Evolutionary conservation across 768 basidiomycete species (phyloP).

Genomic region (Russula sp.): DNA sequence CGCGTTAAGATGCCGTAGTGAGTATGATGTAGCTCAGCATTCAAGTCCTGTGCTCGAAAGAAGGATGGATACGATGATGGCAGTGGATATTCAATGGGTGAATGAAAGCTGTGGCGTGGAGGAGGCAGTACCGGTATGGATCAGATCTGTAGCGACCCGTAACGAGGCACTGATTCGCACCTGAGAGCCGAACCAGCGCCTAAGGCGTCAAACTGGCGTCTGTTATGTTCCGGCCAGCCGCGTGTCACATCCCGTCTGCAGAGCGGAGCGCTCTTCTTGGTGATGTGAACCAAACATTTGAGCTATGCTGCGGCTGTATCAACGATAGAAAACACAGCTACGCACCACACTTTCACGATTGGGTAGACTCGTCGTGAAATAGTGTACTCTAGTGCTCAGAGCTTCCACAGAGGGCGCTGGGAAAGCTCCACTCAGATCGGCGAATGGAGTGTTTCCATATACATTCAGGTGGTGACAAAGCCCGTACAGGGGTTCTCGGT

Average conservation of each 20-base stretch:
- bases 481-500: slow-evolving; percentile 41
- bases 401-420: slow-evolving; percentile 39
- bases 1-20: slow-evolving; percentile 18
- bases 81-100: slow-evolving; percentile 55
- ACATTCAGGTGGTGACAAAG: slow-evolving; percentile 51
- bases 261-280: slow-evolving; percentile 34
- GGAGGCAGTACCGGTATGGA: background rate
- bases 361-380: slow-evolving; percentile 43
- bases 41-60: slow-evolving; percentile 34
- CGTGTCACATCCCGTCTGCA: slow-evolving; percentile 55
- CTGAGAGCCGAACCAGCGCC: slow-evolving; percentile 38
- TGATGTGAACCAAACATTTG: slow-evolving; percentile 8
- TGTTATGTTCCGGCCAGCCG: slow-evolving; percentile 48
- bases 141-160: background rate
- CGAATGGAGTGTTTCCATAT: slow-evolving; percentile 52
- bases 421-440: slow-evolving; percentile 54
- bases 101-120: slow-evolving; percentile 38
- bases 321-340: slow-evolving; percentile 5
- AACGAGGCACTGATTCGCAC: slow-evolving; percentile 35
- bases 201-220: slow-evolving; percentile 44
- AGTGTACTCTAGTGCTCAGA: slow-evolving; percentile 36
- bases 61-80: slow-evolving; percentile 58
- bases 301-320: slow-evolving; percentile 1
- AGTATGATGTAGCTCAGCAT: slow-evolving; percentile 18
- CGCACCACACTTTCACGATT: slow-evolving; percentile 5